Evolutionary conservation across 176 grass and related monocot genomes (phyloP), one percentile per base, ranked within the genome.

Genomic region (Luzula sylvatica): DNA sequence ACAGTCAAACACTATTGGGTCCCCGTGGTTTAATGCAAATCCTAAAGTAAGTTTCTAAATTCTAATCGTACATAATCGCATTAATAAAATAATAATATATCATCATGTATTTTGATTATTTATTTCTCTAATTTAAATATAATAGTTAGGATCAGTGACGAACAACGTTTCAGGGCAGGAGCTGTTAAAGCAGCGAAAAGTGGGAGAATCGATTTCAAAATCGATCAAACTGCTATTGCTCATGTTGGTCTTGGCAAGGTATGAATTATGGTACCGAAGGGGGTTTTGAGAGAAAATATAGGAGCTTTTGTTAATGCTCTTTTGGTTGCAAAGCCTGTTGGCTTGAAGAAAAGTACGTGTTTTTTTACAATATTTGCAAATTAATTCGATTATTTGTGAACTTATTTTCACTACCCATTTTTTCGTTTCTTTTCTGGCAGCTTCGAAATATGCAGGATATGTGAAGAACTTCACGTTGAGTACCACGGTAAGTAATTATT

Each of bases 231-330:
- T 54, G 85, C 92, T 60, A 98, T 98, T 61, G 81, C 89, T 54
- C 92, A 98, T 90, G 92, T 79, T 49, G 85, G 81, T 15, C 92
- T 98, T 69, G 92, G 85, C 49, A 98, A 98, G 85, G 92, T 98
- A 79, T n/a, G n/a, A n/a, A n/a, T n/a, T n/a, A n/a, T n/a, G n/a
- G n/a, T n/a, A n/a, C n/a, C n/a, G 14, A 81, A 86, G 60, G 92
- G 86, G 58, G 72, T 45, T 69, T 75, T 98, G 50, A 71, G 71
- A 76, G 85, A 90, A 79, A 98, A 98, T 69, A 90, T 90, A 24
- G 92, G 92, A 68, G 92, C 92, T 35, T 98, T 98, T 45, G 85
- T 98, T 23, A 61, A 98, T 77, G 81, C 81, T 8, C 81, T 98
- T 61, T 86, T 98, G 71, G 67, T 90, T 80, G 85, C 92, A 57